These are phyloP conservation scores for Ceratorhiza oryzae-sativae DNA, from an alignment of 1,284 basidiomycete species.

Conservation along the genomic window DNA sequence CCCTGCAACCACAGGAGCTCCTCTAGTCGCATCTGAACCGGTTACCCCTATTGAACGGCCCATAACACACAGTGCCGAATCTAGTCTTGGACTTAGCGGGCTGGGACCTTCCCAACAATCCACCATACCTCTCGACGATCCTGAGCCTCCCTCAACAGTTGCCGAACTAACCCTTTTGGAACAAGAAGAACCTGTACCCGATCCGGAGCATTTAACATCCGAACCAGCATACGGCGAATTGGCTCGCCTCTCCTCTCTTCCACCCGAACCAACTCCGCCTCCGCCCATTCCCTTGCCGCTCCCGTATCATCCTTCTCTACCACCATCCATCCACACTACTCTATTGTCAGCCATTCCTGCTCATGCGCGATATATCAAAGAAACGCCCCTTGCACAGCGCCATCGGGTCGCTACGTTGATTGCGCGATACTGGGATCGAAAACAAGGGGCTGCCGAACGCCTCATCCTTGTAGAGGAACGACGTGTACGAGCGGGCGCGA, in stretches of 20 bases:
- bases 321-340: background rate
- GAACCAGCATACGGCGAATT: background rate
- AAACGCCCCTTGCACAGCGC: background rate
- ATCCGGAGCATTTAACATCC: background rate
- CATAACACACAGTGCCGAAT: background rate
- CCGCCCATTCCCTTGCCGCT: slow-evolving; percentile 9
- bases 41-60: background rate
- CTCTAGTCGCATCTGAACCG: background rate
- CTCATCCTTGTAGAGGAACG: slow-evolving; percentile 25
- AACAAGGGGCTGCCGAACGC: slow-evolving; percentile 27
- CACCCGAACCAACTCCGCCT: background rate
- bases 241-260: background rate
- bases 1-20: background rate
- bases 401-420: slow-evolving; percentile 25
- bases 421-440: slow-evolving; percentile 28
- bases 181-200: background rate
- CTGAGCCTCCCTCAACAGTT: too few relatives aligned
- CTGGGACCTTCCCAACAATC: background rate
- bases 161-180: background rate
- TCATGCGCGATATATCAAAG: slow-evolving; percentile 22
- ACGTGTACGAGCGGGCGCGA: slow-evolving; percentile 11
- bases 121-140: background rate
- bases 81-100: background rate
- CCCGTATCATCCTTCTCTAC: background rate
- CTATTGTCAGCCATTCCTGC: slow-evolving; percentile 15